phyloP scores from a whole-genome alignment of 2,329 filamentous ascomycete species.

The Phoma herbarum region DNA sequence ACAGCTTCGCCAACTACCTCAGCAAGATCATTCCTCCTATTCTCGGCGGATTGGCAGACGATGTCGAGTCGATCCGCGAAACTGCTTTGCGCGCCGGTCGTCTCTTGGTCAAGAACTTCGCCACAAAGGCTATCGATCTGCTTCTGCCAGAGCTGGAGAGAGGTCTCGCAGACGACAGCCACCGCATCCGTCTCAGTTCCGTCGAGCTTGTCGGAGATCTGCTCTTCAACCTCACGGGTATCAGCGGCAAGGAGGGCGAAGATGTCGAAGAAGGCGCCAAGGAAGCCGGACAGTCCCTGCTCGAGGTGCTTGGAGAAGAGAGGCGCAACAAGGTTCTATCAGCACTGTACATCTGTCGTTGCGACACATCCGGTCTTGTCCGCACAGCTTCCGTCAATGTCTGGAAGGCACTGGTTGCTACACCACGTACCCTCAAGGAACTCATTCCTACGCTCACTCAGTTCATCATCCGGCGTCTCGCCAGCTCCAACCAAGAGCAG shows the following conservation, averaged over 20 bases:
- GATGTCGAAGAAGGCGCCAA: slow-evolving; percentile 82
- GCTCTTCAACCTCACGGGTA: slow-evolving; percentile 96
- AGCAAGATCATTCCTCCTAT: slow-evolving; percentile 96
- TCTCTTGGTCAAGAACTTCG: slow-evolving; percentile 97
- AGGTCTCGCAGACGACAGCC: slow-evolving; percentile 95
- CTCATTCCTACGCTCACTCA: slow-evolving; percentile 94
- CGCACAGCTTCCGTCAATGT: slow-evolving; percentile 89
- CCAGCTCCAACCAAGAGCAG: slow-evolving; percentile 97
- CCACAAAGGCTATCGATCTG: slow-evolving; percentile 91
- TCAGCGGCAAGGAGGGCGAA: slow-evolving; percentile 78
- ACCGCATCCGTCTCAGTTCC: slow-evolving; percentile 96
- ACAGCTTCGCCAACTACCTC: slow-evolving; percentile 96
- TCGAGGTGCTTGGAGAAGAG: slow-evolving; percentile 93
- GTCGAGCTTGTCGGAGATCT: slow-evolving; percentile 97
- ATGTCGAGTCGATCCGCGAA: slow-evolving; percentile 94
- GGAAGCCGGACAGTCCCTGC: slow-evolving; percentile 90
- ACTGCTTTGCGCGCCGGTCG: slow-evolving; percentile 94
- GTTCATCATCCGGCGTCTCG: slow-evolving; percentile 90
- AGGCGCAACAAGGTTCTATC: slow-evolving; percentile 97
- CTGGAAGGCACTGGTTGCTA: slow-evolving; percentile 96
- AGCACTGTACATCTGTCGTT: slow-evolving; percentile 96
- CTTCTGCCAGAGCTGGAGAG: slow-evolving; percentile 94
- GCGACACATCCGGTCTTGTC: slow-evolving; percentile 92
- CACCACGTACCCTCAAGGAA: slow-evolving; percentile 91
- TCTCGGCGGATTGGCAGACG: slow-evolving; percentile 90